Evolutionary conservation across 371 early-diverging fungal species (phyloP).

Genomic region (Dichotomocladium elegans): DNA sequence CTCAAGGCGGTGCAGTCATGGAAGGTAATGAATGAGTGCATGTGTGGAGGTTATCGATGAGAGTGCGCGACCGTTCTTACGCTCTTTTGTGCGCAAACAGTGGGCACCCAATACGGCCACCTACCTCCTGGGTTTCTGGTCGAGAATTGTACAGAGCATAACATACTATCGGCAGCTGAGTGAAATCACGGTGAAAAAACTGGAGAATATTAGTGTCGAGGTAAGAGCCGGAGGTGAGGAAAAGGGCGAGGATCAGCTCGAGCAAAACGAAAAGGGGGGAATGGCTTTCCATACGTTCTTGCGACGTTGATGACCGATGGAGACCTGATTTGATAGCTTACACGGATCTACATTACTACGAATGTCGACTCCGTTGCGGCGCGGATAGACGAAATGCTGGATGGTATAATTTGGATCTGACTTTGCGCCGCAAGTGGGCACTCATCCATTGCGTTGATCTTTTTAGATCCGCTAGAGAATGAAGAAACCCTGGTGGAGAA

Average conservation of each 20-base stretch:
- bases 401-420: constrained; percentile 34
- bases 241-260: neutral
- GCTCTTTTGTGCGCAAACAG: constrained; percentile 18
- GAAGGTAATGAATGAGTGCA: constrained; percentile 54
- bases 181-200: constrained; percentile 36
- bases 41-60: too few species aligned
- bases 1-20: constrained; percentile 69
- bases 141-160: constrained; percentile 65
- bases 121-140: constrained; percentile 85
- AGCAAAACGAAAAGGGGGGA: too few species aligned
- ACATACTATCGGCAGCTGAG: constrained; percentile 45
- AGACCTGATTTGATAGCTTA: constrained; percentile 19
- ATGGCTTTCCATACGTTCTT: too few species aligned
- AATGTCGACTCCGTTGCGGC: constrained; percentile 53
- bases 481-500: constrained; percentile 67
- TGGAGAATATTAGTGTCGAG: constrained; percentile 34
- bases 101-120: constrained; percentile 75
- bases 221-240: constrained; percentile 5
- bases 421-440: neutral
- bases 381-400: constrained; percentile 59
- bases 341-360: constrained; percentile 50
- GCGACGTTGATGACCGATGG: neutral
- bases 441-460: neutral
- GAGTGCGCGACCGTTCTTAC: too few species aligned
- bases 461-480: constrained; percentile 68